phyloP scores from a whole-genome alignment of 345 rosid species.

The Tarenaya hassleriana region DNA sequence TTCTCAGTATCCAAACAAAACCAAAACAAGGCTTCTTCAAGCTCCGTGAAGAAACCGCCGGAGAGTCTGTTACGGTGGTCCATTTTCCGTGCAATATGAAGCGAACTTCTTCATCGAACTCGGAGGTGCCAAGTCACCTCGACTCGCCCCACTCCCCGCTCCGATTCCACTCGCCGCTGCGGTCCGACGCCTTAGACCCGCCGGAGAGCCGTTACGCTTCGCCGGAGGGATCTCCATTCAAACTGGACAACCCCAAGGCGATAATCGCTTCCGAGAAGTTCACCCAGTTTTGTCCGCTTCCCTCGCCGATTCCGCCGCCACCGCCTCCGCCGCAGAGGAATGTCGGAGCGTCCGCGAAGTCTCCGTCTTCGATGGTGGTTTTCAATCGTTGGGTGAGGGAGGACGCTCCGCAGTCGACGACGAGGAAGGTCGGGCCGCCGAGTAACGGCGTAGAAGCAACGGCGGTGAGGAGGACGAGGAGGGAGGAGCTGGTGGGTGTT shows the following conservation, averaged over 20 bases:
- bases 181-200: slow-evolving; percentile 58
- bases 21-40: slow-evolving; percentile 1
- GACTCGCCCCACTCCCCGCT: slow-evolving; percentile 75
- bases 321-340: slow-evolving; percentile 25
- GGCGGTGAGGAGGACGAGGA: slow-evolving; percentile 30
- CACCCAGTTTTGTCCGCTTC: slow-evolving; percentile 41
- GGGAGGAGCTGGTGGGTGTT: slow-evolving; percentile 31
- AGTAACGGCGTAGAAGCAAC: slow-evolving; percentile 22
- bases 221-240: slow-evolving; percentile 49
- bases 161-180: slow-evolving; percentile 55
- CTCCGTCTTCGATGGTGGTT: slow-evolving; percentile 29
- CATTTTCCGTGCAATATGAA: slow-evolving; percentile 31
- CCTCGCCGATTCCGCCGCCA: slow-evolving; percentile 30
- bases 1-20: slow-evolving; percentile 21
- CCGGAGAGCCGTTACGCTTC: slow-evolving; percentile 52
- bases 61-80: slow-evolving; percentile 9
- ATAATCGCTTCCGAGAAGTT: slow-evolving; percentile 42
- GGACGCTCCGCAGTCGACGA: slow-evolving; percentile 25
- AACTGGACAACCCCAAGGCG: slow-evolving; percentile 48
- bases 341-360: slow-evolving; percentile 9
- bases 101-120: slow-evolving; percentile 58
- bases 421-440: slow-evolving; percentile 30
- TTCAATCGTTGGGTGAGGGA: slow-evolving; percentile 43
- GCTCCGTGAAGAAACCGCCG: slow-evolving; percentile 10
- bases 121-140: slow-evolving; percentile 34